Conservation (phyloP, 352 stramenopile genomes). For the Pythium sp. region DNA sequence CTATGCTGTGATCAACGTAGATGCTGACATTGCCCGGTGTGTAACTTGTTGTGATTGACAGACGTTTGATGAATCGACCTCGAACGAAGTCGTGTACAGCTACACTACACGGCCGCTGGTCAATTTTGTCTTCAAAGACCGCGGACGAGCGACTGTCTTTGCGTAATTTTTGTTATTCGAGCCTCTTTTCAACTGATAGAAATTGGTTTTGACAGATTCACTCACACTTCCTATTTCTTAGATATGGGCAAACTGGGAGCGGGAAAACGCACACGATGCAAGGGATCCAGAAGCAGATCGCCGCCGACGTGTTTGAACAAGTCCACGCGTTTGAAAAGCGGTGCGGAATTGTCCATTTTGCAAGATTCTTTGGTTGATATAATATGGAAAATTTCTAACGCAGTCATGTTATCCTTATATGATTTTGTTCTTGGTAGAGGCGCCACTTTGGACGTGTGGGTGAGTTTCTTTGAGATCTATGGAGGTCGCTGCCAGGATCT, state of each 20-base stretch:
- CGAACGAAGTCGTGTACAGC: slow-evolving; percentile 94
- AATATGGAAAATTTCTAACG: neutral
- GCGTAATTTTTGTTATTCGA: slow-evolving; percentile 66
- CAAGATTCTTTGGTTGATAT: neutral
- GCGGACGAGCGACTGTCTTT: slow-evolving; percentile 95
- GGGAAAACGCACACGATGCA: slow-evolving; percentile 95
- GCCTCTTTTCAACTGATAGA: neutral
- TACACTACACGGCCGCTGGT: slow-evolving; percentile 91
- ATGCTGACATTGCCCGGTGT: slow-evolving; percentile 22
- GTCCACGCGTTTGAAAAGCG: slow-evolving; percentile 50
- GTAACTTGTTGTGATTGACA: slow-evolving; percentile 41
- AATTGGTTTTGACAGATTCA: neutral
- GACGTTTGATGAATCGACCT: slow-evolving; percentile 92
- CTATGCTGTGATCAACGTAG: neutral
- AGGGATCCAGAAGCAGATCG: slow-evolving; percentile 78
- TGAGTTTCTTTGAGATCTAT: slow-evolving; percentile 98
- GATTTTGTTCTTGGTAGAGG: slow-evolving; percentile 21
- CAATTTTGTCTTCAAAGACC: slow-evolving; percentile 91
- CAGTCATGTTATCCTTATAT: neutral
- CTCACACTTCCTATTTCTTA: slow-evolving; percentile 9
- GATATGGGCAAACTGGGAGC: slow-evolving; percentile 91
- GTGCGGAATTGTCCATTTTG: slow-evolving; percentile 12
- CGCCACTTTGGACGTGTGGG: slow-evolving; percentile 79
- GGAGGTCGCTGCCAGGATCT: slow-evolving; percentile 95
- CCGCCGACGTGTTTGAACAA: slow-evolving; percentile 71